These are phyloP conservation scores for Aquilaria malaccensis DNA, from an alignment of 345 rosid genomes.

Conservation along the genomic window DNA sequence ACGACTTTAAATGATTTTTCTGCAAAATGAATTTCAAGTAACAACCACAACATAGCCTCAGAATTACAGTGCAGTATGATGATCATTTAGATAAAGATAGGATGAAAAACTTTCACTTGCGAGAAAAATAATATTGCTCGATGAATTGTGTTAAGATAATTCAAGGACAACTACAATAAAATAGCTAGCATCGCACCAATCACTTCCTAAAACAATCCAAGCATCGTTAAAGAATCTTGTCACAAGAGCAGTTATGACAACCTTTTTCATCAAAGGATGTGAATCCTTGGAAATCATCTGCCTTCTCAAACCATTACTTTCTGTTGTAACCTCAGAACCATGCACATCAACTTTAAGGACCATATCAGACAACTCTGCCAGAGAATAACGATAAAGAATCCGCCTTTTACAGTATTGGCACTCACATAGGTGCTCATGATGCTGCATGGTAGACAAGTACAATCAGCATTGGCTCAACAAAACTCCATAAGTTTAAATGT, in stretches of 20 bases:
- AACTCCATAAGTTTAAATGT: background rate
- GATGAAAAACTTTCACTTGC: no score
- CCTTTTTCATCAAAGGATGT: slow-evolving; percentile 52
- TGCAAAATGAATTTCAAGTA: no score
- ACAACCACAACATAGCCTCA: no score
- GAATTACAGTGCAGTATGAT: no score
- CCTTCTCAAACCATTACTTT: slow-evolving; percentile 23
- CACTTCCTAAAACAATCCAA: background rate
- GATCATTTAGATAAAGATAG: no score
- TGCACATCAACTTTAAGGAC: slow-evolving; percentile 35
- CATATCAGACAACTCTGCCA: slow-evolving; percentile 62
- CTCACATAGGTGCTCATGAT: slow-evolving; percentile 85
- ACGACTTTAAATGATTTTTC: no score
- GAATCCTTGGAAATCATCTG: slow-evolving; percentile 33
- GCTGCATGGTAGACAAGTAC: slow-evolving; percentile 47
- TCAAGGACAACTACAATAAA: background rate
- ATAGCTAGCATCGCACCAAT: background rate
- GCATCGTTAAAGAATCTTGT: background rate
- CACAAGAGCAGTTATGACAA: slow-evolving; percentile 13
- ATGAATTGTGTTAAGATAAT: background rate
- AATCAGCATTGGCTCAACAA: slow-evolving; percentile 4
- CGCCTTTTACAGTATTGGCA: slow-evolving; percentile 60
- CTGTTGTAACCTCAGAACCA: slow-evolving; percentile 27
- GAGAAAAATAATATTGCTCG: no score
- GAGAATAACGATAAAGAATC: slow-evolving; percentile 71